Base-by-base conservation (phyloP, 2,329 filamentous ascomycete species). In the Fusarium vanettenii region DNA sequence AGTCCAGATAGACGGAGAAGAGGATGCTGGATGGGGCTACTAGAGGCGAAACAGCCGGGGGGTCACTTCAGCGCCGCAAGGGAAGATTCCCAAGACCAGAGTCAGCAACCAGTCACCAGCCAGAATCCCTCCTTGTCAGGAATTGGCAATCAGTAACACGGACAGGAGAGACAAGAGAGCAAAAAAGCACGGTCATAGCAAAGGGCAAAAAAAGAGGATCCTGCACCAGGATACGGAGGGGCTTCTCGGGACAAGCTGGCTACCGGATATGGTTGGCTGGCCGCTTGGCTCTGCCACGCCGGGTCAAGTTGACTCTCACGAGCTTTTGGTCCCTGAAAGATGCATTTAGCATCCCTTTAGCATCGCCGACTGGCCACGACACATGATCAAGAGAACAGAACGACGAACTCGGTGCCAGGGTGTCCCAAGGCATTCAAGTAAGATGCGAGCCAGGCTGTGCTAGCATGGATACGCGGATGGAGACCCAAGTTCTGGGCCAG, bases 401-500 rank as follows among this genome's bases (percentile, higher is more conserved):
- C 27, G 39, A 65, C 25, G 22, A 60, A 35, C 52, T 50, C 29
- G 20, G 50, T 50, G 29, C 52, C 22, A 45, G 52, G 62, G 52
- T 55, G 45, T 41, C 60, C 60, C 22, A 62, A 50, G 45, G 60
- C 55, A 71, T 48, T 57, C 33, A 35, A 33, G 61, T 43, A n/a
- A 29, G 27, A 31, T 29, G 41, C 7, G 41, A 60, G 60, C 35
- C 33, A 60, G 56, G 22, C 35, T 27, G 56, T 31, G 45, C 39
- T 63, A 74, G 65, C 69, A 64, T 59, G 48, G 63, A 63, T 64
- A 72, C 56, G 69, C 61, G 64, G 69, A 72, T 66, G 69, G 56
- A 68, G 52, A 37, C 22, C 59, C 48, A 61, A 60, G 72, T 61
- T 67, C 69, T 70, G 39, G 37, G 57, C 66, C 59, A 57, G 48